Evolutionary conservation across 371 early-diverging fungal genomes (phyloP).

Genomic region (Mucor piriformis): DNA sequence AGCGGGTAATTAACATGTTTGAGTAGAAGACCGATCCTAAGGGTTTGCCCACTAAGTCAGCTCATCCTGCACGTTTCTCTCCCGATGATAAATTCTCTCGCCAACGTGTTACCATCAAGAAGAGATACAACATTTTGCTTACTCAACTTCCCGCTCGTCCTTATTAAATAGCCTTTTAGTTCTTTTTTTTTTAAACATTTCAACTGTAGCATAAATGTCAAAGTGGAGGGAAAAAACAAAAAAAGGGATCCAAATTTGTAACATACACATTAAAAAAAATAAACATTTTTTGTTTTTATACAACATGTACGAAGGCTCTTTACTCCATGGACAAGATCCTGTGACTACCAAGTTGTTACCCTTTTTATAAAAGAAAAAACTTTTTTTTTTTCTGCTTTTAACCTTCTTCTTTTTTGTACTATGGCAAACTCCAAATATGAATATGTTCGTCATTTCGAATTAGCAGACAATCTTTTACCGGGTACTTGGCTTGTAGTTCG

Average conservation of each 20-base stretch:
- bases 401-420: background rate
- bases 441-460: conserved; percentile 92
- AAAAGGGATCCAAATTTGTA: conserved; percentile 6
- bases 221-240: background rate
- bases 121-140: conserved; percentile 87
- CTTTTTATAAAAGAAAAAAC: no score
- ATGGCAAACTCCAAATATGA: conserved; percentile 94
- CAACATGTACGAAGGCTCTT: background rate
- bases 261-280: conserved; percentile 5
- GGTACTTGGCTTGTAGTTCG: conserved; percentile 91
- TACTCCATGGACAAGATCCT: no score
- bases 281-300: background rate
- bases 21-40: conserved; percentile 78
- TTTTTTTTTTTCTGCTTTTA: background rate
- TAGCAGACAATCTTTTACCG: conserved; percentile 72
- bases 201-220: no score
- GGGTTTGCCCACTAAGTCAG: conserved; percentile 89
- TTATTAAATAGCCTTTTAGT: conserved; percentile 36
- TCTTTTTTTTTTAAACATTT: background rate
- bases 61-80: conserved; percentile 97
- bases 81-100: conserved; percentile 99
- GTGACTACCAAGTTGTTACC: no score
- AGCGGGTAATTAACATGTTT: conserved; percentile 1
- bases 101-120: conserved; percentile 97
- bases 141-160: conserved; percentile 69